Conservation (phyloP, 1,284 basidiomycete genomes). For the Wallemia mellicola region DNA sequence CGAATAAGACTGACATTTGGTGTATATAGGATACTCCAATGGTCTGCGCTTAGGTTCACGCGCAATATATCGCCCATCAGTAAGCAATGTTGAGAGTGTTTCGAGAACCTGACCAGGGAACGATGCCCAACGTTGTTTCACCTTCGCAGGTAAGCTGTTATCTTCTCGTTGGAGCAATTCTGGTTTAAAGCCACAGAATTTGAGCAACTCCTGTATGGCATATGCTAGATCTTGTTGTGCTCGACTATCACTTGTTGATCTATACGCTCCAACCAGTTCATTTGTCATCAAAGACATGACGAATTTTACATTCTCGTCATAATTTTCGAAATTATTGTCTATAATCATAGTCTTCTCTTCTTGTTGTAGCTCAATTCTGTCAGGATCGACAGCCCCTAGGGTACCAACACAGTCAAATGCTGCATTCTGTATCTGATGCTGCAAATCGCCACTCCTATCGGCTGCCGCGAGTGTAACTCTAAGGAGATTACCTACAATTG, state of each 20-base stretch:
- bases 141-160: slow-evolving; percentile 19
- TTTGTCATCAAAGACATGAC: slow-evolving; percentile 60
- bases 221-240: slow-evolving; percentile 74
- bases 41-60: slow-evolving; percentile 14
- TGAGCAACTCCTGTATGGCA: slow-evolving; percentile 72
- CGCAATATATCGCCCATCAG: slow-evolving; percentile 29
- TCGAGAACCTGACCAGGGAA: slow-evolving; percentile 63
- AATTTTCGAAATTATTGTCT: slow-evolving; percentile 51
- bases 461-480: slow-evolving; percentile 38
- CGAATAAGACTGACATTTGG: slow-evolving; percentile 43
- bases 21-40: slow-evolving; percentile 37
- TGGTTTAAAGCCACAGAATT: slow-evolving; percentile 58
- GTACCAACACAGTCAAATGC: slow-evolving; percentile 76
- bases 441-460: slow-evolving; percentile 33
- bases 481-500: slow-evolving; percentile 38
- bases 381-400: slow-evolving; percentile 86
- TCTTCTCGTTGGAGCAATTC: slow-evolving; percentile 25
- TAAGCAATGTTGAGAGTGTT: slow-evolving; percentile 56
- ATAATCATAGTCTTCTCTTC: slow-evolving; percentile 40
- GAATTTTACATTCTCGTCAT: slow-evolving; percentile 47
- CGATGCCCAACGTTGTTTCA: slow-evolving; percentile 40
- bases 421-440: slow-evolving; percentile 30
- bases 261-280: slow-evolving; percentile 68
- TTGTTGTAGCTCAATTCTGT: slow-evolving; percentile 43
- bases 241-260: slow-evolving; percentile 70